Percentiles rank a stretch among this genome's conserved stretches.
Conservation (phyloP, 352 stramenopile species). For the Thraustotheca clavata region DNA sequence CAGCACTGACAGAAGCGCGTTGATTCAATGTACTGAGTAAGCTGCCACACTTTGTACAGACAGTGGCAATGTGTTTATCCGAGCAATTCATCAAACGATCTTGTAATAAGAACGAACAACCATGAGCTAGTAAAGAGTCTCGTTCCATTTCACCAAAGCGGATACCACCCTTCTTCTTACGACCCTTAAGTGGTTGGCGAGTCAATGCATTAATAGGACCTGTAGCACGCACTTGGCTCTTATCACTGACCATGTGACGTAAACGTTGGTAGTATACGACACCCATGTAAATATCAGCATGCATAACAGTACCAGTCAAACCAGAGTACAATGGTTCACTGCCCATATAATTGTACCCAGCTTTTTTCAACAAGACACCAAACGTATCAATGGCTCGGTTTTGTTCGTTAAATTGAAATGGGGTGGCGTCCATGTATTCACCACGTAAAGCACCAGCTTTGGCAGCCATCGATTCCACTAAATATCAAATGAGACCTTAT, state of each 20-base stretch:
- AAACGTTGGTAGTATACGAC: slow-evolving; percentile 99
- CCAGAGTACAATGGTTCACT: slow-evolving; percentile 99
- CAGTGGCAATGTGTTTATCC: slow-evolving; percentile 96
- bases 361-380: slow-evolving; percentile 94
- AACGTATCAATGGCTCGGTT: slow-evolving; percentile 99
- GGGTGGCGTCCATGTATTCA: slow-evolving; percentile 96
- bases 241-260: slow-evolving; percentile 99
- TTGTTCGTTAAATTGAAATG: slow-evolving; percentile 99
- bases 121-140: slow-evolving; percentile 97
- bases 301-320: slow-evolving; percentile 97
- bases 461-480: slow-evolving; percentile 98
- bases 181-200: slow-evolving; percentile 98
- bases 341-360: slow-evolving; percentile 98
- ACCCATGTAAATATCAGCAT: slow-evolving; percentile 99
- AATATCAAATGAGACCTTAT: slow-evolving; percentile 47
- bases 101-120: slow-evolving; percentile 93
- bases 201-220: slow-evolving; percentile 99
- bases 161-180: slow-evolving; percentile 99
- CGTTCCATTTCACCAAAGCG: slow-evolving; percentile 99
- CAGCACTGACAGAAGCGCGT: slow-evolving; percentile 67
- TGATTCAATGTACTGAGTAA: slow-evolving; percentile 84
- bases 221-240: slow-evolving; percentile 98
- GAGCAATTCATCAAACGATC: slow-evolving; percentile 98
- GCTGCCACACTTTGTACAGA: slow-evolving; percentile 90
- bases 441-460: slow-evolving; percentile 98